Percentiles rank a stretch among this genome's conserved stretches.
Evolutionary conservation across 225 moss, liverwort and hornwort species (phyloP).

Genomic region (Takakia lepidozioides): DNA sequence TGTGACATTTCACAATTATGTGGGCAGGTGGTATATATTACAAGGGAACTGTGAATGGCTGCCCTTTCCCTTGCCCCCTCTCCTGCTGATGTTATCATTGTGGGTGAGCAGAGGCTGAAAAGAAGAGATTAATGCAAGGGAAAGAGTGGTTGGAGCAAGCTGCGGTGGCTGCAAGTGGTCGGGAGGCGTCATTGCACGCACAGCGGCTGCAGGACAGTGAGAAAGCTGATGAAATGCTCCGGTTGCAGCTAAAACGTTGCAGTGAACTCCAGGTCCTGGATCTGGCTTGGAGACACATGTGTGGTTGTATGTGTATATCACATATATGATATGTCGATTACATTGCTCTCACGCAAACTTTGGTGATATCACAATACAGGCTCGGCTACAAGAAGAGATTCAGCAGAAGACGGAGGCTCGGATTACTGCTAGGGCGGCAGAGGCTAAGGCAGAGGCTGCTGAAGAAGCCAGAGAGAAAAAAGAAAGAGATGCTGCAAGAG

Average conservation of each 20-base stretch:
- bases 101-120: slow-evolving; percentile 45
- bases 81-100: slow-evolving; percentile 13
- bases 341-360: background rate
- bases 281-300: background rate
- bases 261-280: slow-evolving; percentile 68
- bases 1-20: too few species aligned
- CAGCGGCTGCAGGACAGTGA: slow-evolving; percentile 74
- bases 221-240: slow-evolving; percentile 56
- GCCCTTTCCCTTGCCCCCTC: background rate
- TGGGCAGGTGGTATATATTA: too few species aligned
- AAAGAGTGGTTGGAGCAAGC: slow-evolving; percentile 67
- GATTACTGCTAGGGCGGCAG: slow-evolving; percentile 42
- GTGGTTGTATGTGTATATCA: background rate
- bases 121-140: slow-evolving; percentile 42
- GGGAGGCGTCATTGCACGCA: slow-evolving; percentile 67
- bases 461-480: slow-evolving; percentile 49
- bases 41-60: background rate
- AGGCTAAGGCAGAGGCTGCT: slow-evolving; percentile 49
- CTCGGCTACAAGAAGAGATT: slow-evolving; percentile 71
- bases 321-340: too few species aligned
- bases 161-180: slow-evolving; percentile 69
- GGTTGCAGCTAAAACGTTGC: slow-evolving; percentile 65
- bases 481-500: slow-evolving; percentile 32
- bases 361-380: too few species aligned
- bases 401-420: slow-evolving; percentile 60